Percentiles rank a stretch among this genome's conserved stretches.
Evolutionary conservation across 495 filamentous ascomycete genomes (phyloP).

Genomic region (Penicillium alfredii): DNA sequence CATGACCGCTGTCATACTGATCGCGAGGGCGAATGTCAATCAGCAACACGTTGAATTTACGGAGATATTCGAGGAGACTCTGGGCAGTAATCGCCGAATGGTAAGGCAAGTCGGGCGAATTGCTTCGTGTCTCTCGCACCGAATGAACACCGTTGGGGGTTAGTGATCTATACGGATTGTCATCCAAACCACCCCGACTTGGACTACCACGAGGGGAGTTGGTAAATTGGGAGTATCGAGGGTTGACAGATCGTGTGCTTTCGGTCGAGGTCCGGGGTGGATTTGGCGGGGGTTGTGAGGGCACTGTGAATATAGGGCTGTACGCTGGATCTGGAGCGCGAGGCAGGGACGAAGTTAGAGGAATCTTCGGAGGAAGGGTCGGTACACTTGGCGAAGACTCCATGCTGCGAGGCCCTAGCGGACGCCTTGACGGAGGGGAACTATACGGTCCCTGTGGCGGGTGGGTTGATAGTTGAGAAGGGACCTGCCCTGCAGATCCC

Average conservation of each 20-base stretch:
- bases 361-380: constrained; percentile 49
- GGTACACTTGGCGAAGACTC: constrained; percentile 39
- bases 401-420: constrained; percentile 53
- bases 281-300: constrained; percentile 38
- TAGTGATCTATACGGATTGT: constrained; percentile 39
- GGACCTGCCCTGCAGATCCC: constrained; percentile 24
- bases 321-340: constrained; percentile 81
- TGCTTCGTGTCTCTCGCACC: constrained; percentile 27
- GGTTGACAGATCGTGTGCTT: constrained; percentile 30
- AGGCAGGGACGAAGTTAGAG: constrained; percentile 59
- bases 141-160: constrained; percentile 40
- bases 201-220: constrained; percentile 36
- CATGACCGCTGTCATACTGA: constrained; percentile 81
- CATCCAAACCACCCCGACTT: constrained; percentile 28
- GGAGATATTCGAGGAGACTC: constrained; percentile 60
- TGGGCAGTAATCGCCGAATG: constrained; percentile 59
- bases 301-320: constrained; percentile 54
- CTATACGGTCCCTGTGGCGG: constrained; percentile 13
- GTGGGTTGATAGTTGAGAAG: constrained; percentile 23
- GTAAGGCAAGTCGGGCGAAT: constrained; percentile 49
- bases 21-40: constrained; percentile 82
- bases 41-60: constrained; percentile 59
- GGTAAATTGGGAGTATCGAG: constrained; percentile 35
- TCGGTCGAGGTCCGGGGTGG: constrained; percentile 47
- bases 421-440: constrained; percentile 30